Conservation (phyloP, 192 early-diverging fungal genomes). For the Thamnidium elegans region DNA sequence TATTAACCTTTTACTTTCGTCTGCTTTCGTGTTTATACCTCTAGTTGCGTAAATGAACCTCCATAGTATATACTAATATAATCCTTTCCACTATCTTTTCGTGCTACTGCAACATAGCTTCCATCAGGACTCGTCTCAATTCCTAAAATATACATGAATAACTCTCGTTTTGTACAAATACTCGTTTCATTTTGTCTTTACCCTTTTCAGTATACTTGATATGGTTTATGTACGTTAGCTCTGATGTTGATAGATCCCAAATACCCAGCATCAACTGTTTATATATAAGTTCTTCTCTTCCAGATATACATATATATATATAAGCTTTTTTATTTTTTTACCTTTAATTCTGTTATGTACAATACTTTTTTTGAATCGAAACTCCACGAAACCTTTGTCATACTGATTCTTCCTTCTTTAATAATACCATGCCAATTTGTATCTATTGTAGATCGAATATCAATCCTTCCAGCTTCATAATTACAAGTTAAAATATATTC, state of each 20-base stretch:
- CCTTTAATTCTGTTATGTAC: slow-evolving; percentile 3
- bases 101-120: slow-evolving; percentile 58
- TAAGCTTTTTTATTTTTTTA: slow-evolving; percentile 18
- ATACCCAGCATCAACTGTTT: slow-evolving; percentile 59
- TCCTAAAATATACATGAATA: slow-evolving; percentile 30
- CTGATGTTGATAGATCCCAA: slow-evolving; percentile 60
- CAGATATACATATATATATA: too few relatives aligned
- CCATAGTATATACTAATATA: slow-evolving; percentile 61
- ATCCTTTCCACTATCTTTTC: slow-evolving; percentile 63
- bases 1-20: not conserved
- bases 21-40: slow-evolving; percentile 41
- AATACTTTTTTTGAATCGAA: slow-evolving; percentile 28
- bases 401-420: slow-evolving; percentile 51
- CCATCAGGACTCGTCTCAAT: slow-evolving; percentile 58
- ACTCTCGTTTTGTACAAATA: not conserved
- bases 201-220: slow-evolving; percentile 65
- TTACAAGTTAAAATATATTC: slow-evolving; percentile 54
- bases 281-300: slow-evolving; percentile 2
- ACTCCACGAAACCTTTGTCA: not conserved
- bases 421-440: slow-evolving; percentile 54
- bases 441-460: slow-evolving; percentile 59
- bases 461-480: slow-evolving; percentile 40
- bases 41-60: slow-evolving; percentile 59
- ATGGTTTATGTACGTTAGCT: slow-evolving; percentile 60
- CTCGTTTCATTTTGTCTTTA: not conserved